phyloP scores from a whole-genome alignment of 2,329 filamentous ascomycete species.

The Diaporthe nobilis region DNA sequence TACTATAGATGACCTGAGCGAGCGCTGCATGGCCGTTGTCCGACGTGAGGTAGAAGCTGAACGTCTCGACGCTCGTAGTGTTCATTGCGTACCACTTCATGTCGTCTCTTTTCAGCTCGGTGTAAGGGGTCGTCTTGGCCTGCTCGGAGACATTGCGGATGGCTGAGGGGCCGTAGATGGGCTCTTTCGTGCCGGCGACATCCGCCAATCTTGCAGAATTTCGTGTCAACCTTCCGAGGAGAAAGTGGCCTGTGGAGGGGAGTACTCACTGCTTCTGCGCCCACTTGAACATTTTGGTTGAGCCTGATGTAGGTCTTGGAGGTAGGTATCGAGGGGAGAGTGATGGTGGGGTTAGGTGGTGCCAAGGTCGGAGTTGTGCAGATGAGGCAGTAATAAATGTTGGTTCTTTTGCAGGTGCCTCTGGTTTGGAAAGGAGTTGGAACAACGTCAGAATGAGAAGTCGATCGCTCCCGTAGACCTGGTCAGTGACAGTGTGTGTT shows the following conservation, averaged over 20 bases:
- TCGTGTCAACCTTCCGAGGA: constrained; percentile 43
- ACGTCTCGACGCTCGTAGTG: constrained; percentile 92
- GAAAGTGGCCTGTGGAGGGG: not conserved
- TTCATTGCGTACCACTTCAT: constrained; percentile 87
- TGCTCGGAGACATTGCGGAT: constrained; percentile 90
- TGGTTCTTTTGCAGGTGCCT: not conserved
- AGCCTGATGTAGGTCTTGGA: not conserved
- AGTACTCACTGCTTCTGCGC: constrained; percentile 41
- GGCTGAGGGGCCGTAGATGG: constrained; percentile 91
- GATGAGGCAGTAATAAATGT: constrained; percentile 4
- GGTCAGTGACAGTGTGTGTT: constrained; percentile 19
- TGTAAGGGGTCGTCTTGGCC: constrained; percentile 82
- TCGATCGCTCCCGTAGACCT: constrained; percentile 11
- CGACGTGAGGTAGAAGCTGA: constrained; percentile 91
- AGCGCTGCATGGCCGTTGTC: constrained; percentile 84
- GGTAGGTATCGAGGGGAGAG: not conserved
- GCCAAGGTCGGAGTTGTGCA: not conserved
- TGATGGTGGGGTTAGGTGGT: not conserved
- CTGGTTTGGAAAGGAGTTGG: constrained; percentile 17
- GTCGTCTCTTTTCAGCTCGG: constrained; percentile 82
- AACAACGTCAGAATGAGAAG: constrained; percentile 24
- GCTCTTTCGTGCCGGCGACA: constrained; percentile 96
- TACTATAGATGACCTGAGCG: constrained; percentile 96
- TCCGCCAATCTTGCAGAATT: constrained; percentile 70
- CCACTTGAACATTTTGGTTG: constrained; percentile 43